Evolutionary conservation across 768 basidiomycete species (phyloP), one percentile per base, ranked within the genome.

Genomic region (Hydnomerulius pinastri): DNA sequence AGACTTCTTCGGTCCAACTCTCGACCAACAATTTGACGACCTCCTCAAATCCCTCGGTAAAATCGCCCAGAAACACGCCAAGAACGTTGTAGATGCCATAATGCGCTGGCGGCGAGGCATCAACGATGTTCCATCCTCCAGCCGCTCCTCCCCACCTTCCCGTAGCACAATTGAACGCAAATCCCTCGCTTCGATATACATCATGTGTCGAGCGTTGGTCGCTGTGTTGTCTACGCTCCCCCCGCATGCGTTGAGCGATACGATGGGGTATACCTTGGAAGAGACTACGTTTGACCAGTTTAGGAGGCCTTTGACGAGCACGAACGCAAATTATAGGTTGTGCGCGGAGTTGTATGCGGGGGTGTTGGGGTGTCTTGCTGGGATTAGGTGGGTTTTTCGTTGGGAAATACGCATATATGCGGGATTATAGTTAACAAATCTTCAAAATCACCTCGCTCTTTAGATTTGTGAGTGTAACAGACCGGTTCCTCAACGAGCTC

Each of bases 381-480:
- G 82, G 58, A 74, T 90, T 51, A 79, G 92, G 91, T 92, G 55
- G 27, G 85, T 67, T 25, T 28, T 40, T n/a, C n/a, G n/a, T n/a
- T 35, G 11, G 6, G 38, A 44, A n/a, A 3, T 18, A 2, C 32
- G 28, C 30, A 21, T 23, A 33, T 33, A 25, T 32, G 24, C 33
- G 23, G 13, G 1, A 9, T 40, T 6, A 17, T 49, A 33, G 6
- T 13, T 44, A 15, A 35, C 17, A 17, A 33, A 17, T 8, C 46
- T 15, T 17, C 10, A 15, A 39, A 28, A 17, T 44, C 21, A 41
- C 28, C 39, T 39, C 7, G 29, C 20, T 39, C 33, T 15, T 6
- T 49, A 92, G 93, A 45, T 98, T 98, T 59, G 76, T 88, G 57
- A 94, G 86, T 51, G 90, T 98, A n/a, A 92, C 91, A 4, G 93